Conservation (phyloP, 345 rosid species). For the Rhodamnia rubescens region DNA sequence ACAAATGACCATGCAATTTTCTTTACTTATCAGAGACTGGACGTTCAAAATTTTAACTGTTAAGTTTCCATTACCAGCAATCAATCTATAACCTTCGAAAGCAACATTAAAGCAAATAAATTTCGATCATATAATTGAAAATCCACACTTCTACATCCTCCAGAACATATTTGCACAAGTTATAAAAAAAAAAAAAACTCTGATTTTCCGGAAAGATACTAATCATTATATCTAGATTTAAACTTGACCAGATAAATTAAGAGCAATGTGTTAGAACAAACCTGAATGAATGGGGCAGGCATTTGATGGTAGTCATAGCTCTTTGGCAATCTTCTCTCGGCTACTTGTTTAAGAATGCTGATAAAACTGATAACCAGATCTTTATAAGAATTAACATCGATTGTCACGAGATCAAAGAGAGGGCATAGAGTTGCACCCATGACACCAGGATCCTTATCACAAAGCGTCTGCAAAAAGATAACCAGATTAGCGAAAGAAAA, state of each 20-base stretch:
- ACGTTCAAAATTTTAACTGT: neutral
- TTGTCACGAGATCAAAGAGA: constrained; percentile 67
- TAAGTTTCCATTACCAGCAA: neutral
- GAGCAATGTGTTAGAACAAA: constrained; percentile 1
- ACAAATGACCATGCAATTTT: neutral
- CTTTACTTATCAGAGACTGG: neutral
- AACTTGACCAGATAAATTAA: neutral
- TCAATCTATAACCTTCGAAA: neutral
- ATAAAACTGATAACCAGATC: constrained; percentile 89
- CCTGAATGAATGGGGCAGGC: constrained; percentile 99
- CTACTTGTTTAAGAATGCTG: constrained; percentile 90
- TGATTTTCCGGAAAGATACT: neutral
- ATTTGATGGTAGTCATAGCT: constrained; percentile 89
- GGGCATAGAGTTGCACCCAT: constrained; percentile 99
- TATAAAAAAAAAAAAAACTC: neutral
- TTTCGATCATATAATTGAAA: neutral
- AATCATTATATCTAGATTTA: neutral
- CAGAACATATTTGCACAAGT: neutral
- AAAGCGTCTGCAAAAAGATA: constrained; percentile 46
- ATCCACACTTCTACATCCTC: neutral
- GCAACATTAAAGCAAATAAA: neutral
- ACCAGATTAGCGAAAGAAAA: neutral
- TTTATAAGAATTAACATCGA: constrained; percentile 63
- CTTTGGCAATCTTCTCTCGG: constrained; percentile 85
- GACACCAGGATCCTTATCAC: constrained; percentile 95